Base-by-base conservation (phyloP, 768 basidiomycete species). In the Trametes meyenii region DNA sequence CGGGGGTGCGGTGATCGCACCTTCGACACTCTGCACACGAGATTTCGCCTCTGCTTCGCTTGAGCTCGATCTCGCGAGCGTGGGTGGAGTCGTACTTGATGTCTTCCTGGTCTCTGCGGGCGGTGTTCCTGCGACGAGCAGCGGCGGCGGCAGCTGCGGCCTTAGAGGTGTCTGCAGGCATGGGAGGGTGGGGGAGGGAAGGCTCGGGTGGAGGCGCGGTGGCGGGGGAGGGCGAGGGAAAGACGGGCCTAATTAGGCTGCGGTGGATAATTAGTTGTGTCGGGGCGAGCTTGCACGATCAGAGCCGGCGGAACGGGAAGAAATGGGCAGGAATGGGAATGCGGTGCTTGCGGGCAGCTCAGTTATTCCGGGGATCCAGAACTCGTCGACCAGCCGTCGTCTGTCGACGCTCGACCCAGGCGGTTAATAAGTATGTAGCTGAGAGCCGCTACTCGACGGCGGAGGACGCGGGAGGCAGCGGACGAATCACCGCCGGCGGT, bases 1-100 rank as follows among this genome's bases (percentile, higher is more conserved):
- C 45, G 12, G 29, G 57, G 54, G 38, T 61, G 69, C 72, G 73
- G 65, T 71, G 77, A 84, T 83, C 87, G 82, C 83, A 85, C 81
- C 81, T 82, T 63, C 89, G 84, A 80, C 89, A 91, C 74, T 90
- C 89, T 68, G 88, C 88, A 76, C 88, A 90, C 72, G 85, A 87
- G 72, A 90, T 86, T 81, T 90, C 78, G 26, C 89, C 89, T 72
- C 85, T 78, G 70, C 80, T 89, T 66, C 89, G 84, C 75, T 89
- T 91, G 71, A 85, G 76, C 70, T 90, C 89, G 35, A 90, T 80
- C 70, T 90, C 89, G 53, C 71, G 61, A 12, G 68, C 61, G 58
- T 71, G 69, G 39, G 62, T 56, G 54, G 53, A 63, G 45, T 72
- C 69, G 55, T 64, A 60, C 33, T 67, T 66, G 64, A 63, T 53